A percentile compares a stretch with the other conserved stretches of the same genome.
Evolutionary conservation across 371 early-diverging fungal species (phyloP).

Genomic region (Saksenaea vasiformis): DNA sequence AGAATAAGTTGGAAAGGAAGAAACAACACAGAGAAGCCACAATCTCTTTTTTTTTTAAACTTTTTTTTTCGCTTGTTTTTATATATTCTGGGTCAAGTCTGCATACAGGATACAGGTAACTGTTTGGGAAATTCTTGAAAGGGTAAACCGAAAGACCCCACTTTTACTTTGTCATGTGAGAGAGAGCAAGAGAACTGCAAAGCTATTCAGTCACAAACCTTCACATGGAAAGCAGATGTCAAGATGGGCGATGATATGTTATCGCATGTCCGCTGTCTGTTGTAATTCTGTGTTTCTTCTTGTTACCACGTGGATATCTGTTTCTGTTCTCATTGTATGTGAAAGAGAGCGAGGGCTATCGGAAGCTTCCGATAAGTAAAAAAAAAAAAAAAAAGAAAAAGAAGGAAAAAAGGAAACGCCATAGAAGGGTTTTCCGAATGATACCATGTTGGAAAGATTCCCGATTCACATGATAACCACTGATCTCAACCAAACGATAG

Average conservation of each 20-base stretch:
- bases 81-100: no score
- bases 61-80: not conserved
- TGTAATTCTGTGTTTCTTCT: not conserved
- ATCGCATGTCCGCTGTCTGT: not conserved
- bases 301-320: not conserved
- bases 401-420: not conserved
- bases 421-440: not conserved
- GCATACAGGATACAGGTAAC: no score
- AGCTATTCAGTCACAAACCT: conserved; percentile 1
- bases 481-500: no score
- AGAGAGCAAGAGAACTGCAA: not conserved
- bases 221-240: conserved; percentile 1
- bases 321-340: not conserved
- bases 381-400: not conserved
- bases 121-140: no score
- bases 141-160: not conserved
- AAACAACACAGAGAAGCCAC: not conserved
- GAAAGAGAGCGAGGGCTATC: not conserved
- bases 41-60: not conserved
- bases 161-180: not conserved
- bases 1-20: not conserved
- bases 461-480: no score
- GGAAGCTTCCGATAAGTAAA: not conserved
- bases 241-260: not conserved
- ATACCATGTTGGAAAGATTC: not conserved